Evolutionary conservation across 1,139 yeast species (phyloP), one percentile per base, ranked within the genome.

Genomic region (Debaryomyces robertsiae): DNA sequence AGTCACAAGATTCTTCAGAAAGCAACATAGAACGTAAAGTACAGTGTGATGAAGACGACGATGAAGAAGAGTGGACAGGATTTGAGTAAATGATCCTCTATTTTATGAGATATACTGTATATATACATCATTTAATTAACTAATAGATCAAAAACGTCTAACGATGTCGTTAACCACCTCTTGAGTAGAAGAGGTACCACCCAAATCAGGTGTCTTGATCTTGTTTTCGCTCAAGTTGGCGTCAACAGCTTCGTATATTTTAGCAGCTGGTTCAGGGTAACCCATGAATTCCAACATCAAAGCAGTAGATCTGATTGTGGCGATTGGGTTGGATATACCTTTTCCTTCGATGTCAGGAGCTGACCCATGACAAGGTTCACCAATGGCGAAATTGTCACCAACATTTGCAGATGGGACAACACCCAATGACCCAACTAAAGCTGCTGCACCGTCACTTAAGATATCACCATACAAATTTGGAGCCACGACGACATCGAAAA

Each of bases 301-400:
- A 43, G 98, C 98, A 44, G 97, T 84, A 22, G 98, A 93, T 73
- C 98, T 84, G 62, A 93, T 91, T 36, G 98, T 93, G 42, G 98
- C 98, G 60, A 93, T 82, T 52, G 98, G 98, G 78, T 93, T 93
- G 46, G 98, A 81, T 60, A 93, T 91, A 55, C 86, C 94, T 65
- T 79, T 82, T 55, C 98, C 98, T 63, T 90, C 96, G 52, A 93
- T 93, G 65, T 93, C 98, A 42, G 98, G 98, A 43, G 98, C 98
- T 46, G 96, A 87, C 46, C 98, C 98, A 69, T 93, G 98, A 65
- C 98, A 91, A 59, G 98, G 98, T 70, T 93, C 98, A 64, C 98
- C 98, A 63, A 93, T 90, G 49, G 95, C 97, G 60, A 93, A 93
- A 63, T 76, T 71, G 60, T 90, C 96, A 58, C 98, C 98, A 43